Evolutionary conservation across 805 yeast species (phyloP).

Genomic region (Scheffersomyces coipomensis): DNA sequence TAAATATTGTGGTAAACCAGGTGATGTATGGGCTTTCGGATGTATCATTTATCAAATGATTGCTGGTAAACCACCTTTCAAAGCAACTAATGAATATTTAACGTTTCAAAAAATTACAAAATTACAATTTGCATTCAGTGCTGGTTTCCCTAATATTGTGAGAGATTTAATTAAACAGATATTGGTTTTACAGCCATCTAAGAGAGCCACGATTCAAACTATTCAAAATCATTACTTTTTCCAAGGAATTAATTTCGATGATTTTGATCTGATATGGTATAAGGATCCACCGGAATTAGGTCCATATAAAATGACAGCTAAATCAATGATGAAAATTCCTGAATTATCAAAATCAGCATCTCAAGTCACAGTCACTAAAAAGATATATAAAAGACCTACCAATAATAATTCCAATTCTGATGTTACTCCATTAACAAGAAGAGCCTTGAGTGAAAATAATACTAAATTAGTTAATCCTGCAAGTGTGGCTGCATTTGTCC

Average conservation of each 20-base stretch:
- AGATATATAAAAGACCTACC: slow-evolving; percentile 4
- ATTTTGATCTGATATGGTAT: slow-evolving; percentile 69
- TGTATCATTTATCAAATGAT: slow-evolving; percentile 62
- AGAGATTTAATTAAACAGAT: slow-evolving; percentile 67
- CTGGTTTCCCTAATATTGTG: slow-evolving; percentile 56
- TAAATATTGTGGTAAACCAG: slow-evolving; percentile 62
- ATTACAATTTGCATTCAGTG: slow-evolving; percentile 74
- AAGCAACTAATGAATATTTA: slow-evolving; percentile 77
- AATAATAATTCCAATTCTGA: slow-evolving; percentile 11
- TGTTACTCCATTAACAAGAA: slow-evolving; percentile 9
- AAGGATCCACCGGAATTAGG: slow-evolving; percentile 62
- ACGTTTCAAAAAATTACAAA: slow-evolving; percentile 82
- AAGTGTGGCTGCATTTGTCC: slow-evolving; percentile 40
- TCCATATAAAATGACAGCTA: slow-evolving; percentile 73
- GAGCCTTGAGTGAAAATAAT: slow-evolving; percentile 2
- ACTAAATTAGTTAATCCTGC: slow-evolving; percentile 28
- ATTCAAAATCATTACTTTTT: slow-evolving; percentile 76
- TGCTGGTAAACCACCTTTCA: slow-evolving; percentile 75
- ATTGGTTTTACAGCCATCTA: slow-evolving; percentile 67
- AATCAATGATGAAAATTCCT: slow-evolving; percentile 77
- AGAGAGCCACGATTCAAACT: slow-evolving; percentile 54
- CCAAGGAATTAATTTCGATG: slow-evolving; percentile 61
- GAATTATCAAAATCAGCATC: slow-evolving; percentile 17
- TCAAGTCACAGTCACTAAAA: slow-evolving; percentile 9
- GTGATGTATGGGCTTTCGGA: slow-evolving; percentile 63